phyloP scores from a whole-genome alignment of 2,329 filamentous ascomycete species.

The Calonectria leucothoes region DNA sequence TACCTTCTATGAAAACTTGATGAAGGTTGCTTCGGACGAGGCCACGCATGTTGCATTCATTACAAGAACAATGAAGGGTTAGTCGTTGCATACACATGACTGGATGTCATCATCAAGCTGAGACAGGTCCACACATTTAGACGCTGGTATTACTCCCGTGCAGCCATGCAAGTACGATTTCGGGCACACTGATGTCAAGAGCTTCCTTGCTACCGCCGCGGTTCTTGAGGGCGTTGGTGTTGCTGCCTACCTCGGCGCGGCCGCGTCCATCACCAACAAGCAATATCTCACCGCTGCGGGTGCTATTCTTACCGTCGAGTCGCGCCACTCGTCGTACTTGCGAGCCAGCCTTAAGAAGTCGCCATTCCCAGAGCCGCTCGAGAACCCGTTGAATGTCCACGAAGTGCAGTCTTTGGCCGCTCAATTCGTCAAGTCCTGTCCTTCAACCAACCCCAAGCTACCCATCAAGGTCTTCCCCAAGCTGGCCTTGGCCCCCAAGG shows the following conservation, averaged over 20 bases:
- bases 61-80: slow-evolving; percentile 50
- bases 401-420: slow-evolving; percentile 73
- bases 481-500: slow-evolving; percentile 50
- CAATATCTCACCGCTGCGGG: slow-evolving; percentile 69
- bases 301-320: slow-evolving; percentile 73
- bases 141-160: slow-evolving; percentile 60
- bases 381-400: slow-evolving; percentile 68
- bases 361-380: slow-evolving; percentile 70
- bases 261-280: slow-evolving; percentile 68
- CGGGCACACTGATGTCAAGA: slow-evolving; percentile 66
- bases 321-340: slow-evolving; percentile 72
- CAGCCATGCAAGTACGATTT: slow-evolving; percentile 69
- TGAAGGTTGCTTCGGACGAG: slow-evolving; percentile 66
- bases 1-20: slow-evolving; percentile 68
- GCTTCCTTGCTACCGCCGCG: slow-evolving; percentile 70
- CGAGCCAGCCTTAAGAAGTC: slow-evolving; percentile 59
- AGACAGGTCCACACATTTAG: not conserved
- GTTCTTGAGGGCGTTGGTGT: slow-evolving; percentile 76
- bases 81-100: not conserved
- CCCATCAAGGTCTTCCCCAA: slow-evolving; percentile 71
- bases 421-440: slow-evolving; percentile 69
- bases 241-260: slow-evolving; percentile 72
- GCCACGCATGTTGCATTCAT: slow-evolving; percentile 67
- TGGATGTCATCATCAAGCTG: not conserved
- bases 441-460: slow-evolving; percentile 63